Conservation (phyloP, 768 basidiomycete species). For the Calvatia gigantea region DNA sequence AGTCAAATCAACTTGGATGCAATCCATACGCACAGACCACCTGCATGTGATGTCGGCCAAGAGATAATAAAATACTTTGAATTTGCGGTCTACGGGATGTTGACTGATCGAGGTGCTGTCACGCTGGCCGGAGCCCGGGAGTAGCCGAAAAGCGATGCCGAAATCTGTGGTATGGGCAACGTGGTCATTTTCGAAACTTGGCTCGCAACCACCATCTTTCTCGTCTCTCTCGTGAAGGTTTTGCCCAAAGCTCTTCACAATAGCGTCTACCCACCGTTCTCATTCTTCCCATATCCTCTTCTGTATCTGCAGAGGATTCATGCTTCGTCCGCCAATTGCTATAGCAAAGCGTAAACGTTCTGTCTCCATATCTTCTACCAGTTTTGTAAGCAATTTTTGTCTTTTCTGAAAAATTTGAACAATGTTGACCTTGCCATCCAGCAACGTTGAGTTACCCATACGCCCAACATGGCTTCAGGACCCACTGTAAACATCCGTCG, state of each 20-base stretch:
- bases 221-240: constrained; percentile 20
- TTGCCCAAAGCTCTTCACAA: constrained; percentile 45
- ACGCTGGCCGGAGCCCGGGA: background rate
- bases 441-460: constrained; percentile 53
- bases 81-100: too few species aligned
- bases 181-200: constrained; percentile 11
- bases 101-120: background rate
- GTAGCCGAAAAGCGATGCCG: constrained; percentile 9
- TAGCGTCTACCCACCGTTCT: constrained; percentile 55
- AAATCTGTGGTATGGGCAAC: constrained; percentile 8
- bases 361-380: constrained; percentile 44
- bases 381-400: constrained; percentile 40
- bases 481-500: constrained; percentile 86
- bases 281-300: constrained; percentile 41
- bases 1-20: too few species aligned
- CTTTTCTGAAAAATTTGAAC: background rate
- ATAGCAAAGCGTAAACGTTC: constrained; percentile 65
- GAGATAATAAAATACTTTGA: too few species aligned
- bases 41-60: too few species aligned
- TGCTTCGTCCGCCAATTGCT: constrained; percentile 87
- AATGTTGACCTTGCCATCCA: background rate
- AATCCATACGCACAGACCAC: too few species aligned
- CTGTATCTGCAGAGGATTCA: constrained; percentile 82
- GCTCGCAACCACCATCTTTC: constrained; percentile 9
- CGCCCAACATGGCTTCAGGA: constrained; percentile 83